Conservation (phyloP, 2,329 filamentous ascomycete genomes). For the Hypoxylon sp. region DNA sequence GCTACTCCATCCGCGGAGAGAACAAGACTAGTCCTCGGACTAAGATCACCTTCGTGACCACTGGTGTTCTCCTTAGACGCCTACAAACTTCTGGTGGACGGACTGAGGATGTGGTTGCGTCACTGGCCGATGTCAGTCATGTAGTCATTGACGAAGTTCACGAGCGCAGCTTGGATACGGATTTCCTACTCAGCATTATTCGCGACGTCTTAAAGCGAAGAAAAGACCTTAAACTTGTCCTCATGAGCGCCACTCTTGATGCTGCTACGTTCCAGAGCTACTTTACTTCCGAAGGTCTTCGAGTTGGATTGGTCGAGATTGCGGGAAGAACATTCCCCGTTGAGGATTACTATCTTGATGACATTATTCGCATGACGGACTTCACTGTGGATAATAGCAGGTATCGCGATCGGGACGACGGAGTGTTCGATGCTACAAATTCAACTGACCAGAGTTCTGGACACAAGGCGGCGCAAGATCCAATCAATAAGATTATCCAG, state of each 20-base stretch:
- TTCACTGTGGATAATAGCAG: constrained; percentile 65
- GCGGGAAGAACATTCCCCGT: constrained; percentile 91
- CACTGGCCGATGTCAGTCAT: constrained; percentile 91
- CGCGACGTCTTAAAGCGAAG: constrained; percentile 83
- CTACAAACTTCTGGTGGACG: constrained; percentile 91
- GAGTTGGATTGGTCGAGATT: constrained; percentile 88
- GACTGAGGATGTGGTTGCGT: constrained; percentile 83
- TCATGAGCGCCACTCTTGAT: constrained; percentile 98
- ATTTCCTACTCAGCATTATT: constrained; percentile 90
- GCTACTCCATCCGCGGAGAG: constrained; percentile 92
- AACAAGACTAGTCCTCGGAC: constrained; percentile 81
- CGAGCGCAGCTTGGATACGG: constrained; percentile 93
- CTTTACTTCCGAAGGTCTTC: constrained; percentile 77
- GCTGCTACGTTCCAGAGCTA: constrained; percentile 88
- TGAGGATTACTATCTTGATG: constrained; percentile 89
- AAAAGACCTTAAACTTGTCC: constrained; percentile 86
- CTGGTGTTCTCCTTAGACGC: constrained; percentile 89
- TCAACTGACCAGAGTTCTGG: constrained; percentile 52
- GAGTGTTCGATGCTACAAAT: constrained; percentile 58
- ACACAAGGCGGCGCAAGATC: constrained; percentile 62
- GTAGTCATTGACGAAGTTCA: constrained; percentile 97
- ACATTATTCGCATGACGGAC: constrained; percentile 84
- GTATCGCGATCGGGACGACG: constrained; percentile 50
- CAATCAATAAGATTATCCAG: constrained; percentile 79
- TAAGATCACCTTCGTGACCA: constrained; percentile 95